Percentiles rank a stretch among this genome's conserved stretches.
These are phyloP conservation scores for Puya raimondii DNA, from an alignment of 176 grass and related monocot species.

Conservation along the genomic window DNA sequence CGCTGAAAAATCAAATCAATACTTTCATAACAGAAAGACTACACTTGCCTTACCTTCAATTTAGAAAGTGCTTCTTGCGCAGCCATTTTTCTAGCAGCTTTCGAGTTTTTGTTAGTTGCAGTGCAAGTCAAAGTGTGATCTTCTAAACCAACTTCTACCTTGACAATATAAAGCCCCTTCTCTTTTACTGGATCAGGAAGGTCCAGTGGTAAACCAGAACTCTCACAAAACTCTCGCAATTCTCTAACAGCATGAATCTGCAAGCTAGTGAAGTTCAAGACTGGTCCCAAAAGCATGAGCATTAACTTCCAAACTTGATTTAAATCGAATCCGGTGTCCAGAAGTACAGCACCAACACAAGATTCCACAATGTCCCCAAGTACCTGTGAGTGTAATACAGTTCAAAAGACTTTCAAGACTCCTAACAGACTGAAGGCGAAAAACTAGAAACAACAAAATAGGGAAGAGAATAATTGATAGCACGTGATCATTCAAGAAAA, in stretches of 20 bases:
- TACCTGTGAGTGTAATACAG: conserved; percentile 42
- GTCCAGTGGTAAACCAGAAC: conserved; percentile 36
- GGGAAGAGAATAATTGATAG: not conserved
- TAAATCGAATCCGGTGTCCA: conserved; percentile 71
- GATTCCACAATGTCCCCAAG: conserved; percentile 97
- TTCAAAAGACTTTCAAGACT: conserved; percentile 8
- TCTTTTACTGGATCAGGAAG: conserved; percentile 50
- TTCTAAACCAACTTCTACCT: conserved; percentile 60
- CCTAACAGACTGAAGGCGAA: not conserved
- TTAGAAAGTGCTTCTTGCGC: conserved; percentile 62
- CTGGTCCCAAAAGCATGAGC: conserved; percentile 51
- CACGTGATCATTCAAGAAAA: too few species aligned
- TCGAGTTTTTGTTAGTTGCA: conserved; percentile 58
- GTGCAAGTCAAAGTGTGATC: conserved; percentile 33
- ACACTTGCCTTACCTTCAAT: conserved; percentile 53
- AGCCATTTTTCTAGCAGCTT: conserved; percentile 73
- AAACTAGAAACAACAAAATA: not conserved
- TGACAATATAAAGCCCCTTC: conserved; percentile 33
- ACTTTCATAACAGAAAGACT: conserved; percentile 7
- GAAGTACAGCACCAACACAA: conserved; percentile 83
- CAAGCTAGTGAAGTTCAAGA: conserved; percentile 53
- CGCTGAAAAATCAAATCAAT: conserved; percentile 8
- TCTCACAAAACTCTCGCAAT: conserved; percentile 75
- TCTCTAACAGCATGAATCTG: conserved; percentile 76
- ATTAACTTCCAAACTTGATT: conserved; percentile 68